phyloP scores from a whole-genome alignment of 2,329 filamentous ascomycete genomes.

The Teratosphaeria destructans region DNA sequence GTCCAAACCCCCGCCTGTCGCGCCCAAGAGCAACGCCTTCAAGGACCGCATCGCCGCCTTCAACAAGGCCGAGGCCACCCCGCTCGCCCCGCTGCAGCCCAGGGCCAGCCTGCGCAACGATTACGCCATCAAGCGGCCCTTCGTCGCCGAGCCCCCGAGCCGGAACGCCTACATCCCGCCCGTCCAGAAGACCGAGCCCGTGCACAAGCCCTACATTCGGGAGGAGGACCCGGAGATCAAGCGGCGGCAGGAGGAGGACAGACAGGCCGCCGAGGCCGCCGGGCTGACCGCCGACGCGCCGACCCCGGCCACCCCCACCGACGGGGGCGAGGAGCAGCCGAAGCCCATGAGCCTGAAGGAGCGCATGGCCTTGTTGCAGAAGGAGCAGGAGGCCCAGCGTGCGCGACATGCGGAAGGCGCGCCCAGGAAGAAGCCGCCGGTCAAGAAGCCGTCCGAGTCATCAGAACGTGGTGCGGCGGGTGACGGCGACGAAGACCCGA shows the following conservation, averaged over 20 bases:
- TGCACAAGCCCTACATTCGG: slow-evolving; percentile 67
- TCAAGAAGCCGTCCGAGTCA: slow-evolving; percentile 53
- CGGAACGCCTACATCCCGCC: slow-evolving; percentile 82
- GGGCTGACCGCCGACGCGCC: slow-evolving; percentile 39
- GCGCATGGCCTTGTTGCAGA: slow-evolving; percentile 84
- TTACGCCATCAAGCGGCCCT: slow-evolving; percentile 86
- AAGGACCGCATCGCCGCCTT: slow-evolving; percentile 94
- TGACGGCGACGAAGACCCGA: slow-evolving; percentile 28
- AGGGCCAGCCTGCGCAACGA: slow-evolving; percentile 48
- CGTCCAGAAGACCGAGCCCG: slow-evolving; percentile 52
- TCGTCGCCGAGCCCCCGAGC: slow-evolving; percentile 88
- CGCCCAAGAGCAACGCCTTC: slow-evolving; percentile 72
- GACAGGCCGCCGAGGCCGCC: slow-evolving; percentile 58
- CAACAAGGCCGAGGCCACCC: slow-evolving; percentile 78
- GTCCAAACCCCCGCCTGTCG: slow-evolving; percentile 52
- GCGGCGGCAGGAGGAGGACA: slow-evolving; percentile 55
- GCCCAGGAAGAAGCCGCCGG: slow-evolving; percentile 61
- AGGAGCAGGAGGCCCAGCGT: slow-evolving; percentile 85
- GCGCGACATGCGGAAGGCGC: slow-evolving; percentile 67
- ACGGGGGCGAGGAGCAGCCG: slow-evolving; percentile 64
- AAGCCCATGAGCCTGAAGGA: slow-evolving; percentile 93
- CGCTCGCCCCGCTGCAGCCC: slow-evolving; percentile 83
- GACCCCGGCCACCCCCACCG: slow-evolving; percentile 31
- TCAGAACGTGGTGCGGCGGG: slow-evolving; percentile 21
- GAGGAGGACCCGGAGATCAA: slow-evolving; percentile 68